A percentile compares a stretch with the other conserved stretches of the same genome.
phyloP scores from a whole-genome alignment of 2,329 filamentous ascomycete species.

The Monilinia aucupariae region DNA sequence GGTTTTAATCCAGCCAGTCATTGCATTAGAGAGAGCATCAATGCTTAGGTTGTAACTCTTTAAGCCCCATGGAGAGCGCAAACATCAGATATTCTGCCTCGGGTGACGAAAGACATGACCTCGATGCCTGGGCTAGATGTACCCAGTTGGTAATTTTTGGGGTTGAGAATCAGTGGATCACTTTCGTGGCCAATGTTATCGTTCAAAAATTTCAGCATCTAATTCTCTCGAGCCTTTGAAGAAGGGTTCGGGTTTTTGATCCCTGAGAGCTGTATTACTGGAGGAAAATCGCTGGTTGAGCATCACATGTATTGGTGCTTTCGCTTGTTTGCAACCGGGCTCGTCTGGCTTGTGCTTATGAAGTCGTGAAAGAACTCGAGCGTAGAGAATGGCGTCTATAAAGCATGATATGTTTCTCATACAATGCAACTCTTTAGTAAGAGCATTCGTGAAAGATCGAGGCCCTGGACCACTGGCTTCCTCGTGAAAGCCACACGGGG shows the following conservation, averaged over 20 bases:
- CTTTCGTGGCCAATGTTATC: too few species aligned
- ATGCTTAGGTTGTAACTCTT: background rate
- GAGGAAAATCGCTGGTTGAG: background rate
- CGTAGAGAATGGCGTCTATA: background rate
- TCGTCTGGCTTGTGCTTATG: background rate
- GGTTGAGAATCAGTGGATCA: too few species aligned
- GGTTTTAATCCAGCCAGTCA: background rate
- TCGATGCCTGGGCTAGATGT: background rate
- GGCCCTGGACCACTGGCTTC: background rate
- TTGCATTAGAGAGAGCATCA: background rate
- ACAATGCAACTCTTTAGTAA: background rate
- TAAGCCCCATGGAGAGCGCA: background rate
- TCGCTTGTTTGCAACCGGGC: background rate
- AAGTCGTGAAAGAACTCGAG: background rate
- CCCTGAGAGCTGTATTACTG: background rate
- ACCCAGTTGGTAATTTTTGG: background rate
- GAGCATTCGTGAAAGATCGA: background rate
- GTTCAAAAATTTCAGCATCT: too few species aligned
- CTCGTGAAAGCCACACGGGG: background rate
- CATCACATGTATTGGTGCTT: background rate
- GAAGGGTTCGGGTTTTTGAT: background rate
- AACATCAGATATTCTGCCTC: background rate
- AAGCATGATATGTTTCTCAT: background rate
- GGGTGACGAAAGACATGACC: background rate
- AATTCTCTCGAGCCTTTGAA: background rate